Evolutionary conservation across 805 yeast genomes (phyloP).

Genomic region (Candida piceae): DNA sequence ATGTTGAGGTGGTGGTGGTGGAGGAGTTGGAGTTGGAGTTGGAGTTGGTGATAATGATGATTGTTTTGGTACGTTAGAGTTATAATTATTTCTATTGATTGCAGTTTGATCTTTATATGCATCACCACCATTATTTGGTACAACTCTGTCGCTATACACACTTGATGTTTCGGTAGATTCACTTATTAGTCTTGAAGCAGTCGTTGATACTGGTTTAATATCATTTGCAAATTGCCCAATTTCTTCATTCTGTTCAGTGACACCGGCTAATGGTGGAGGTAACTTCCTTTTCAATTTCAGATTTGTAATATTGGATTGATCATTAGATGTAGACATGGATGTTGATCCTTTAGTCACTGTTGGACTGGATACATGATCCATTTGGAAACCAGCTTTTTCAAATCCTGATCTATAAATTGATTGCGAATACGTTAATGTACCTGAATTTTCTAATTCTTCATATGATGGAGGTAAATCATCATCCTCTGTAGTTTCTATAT

Average conservation of each 20-base stretch:
- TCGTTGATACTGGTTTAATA: background rate
- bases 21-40: no score
- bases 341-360: no score
- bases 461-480: slow-evolving; percentile 28
- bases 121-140: background rate
- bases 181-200: slow-evolving; percentile 7
- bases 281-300: slow-evolving; percentile 20
- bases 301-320: no score
- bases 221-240: slow-evolving; percentile 1
- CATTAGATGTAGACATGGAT: no score
- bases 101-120: background rate
- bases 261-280: slow-evolving; percentile 21
- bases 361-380: slow-evolving; percentile 29
- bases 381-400: slow-evolving; percentile 31
- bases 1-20: no score
- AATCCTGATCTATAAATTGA: slow-evolving; percentile 33
- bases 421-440: slow-evolving; percentile 28
- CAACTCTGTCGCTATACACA: slow-evolving; percentile 10
- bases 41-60: no score
- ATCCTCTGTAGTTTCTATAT: slow-evolving; percentile 3
- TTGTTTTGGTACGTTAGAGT: no score
- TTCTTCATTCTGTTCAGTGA: slow-evolving; percentile 6
- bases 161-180: slow-evolving; percentile 14
- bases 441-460: slow-evolving; percentile 30
- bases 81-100: no score